Base-by-base conservation (phyloP, 2,329 filamentous ascomycete species). In the Alternaria alternata region DNA sequence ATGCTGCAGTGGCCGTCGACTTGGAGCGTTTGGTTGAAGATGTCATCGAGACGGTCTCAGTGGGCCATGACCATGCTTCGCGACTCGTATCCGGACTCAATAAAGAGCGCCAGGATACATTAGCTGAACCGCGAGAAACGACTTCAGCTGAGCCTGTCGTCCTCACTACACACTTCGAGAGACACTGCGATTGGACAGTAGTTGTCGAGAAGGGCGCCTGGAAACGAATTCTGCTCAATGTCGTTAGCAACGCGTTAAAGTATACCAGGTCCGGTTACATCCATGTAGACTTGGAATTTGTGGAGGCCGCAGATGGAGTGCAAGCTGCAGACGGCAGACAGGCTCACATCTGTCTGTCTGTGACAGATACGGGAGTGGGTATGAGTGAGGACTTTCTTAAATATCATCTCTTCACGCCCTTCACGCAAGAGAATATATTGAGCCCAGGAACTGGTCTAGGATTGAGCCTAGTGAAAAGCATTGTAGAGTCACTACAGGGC, bases 261-360 rank as follows among this genome's bases (percentile, higher is more conserved):
- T 73, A 66, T 38, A 70, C 67, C 1, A 38, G 60, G 6, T 53
- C 53, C 8, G 69, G 69, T 0, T 60, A 62, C 34, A 63, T 71
- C 16, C 47, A 61, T 24, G 59, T 72, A 8, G 42, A 44, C 9
- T 38, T 72, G 16, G 51, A 46, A 20, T 55, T 56, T 0, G 16
- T 51, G n/a, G 47, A 59, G 41, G 30, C 57, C 14, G 11, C 38
- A 24, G 44, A 43, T 8, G 32, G 39, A 9, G 14, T 47, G 16
- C 41, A 59, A 36, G 30, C 57, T 22, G 11, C 24, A n/a, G 38
- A 43, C 8, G 44, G 30, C 14, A 41, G 61, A 12, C 49, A 42
- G 16, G 59, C 62, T 2, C 59, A 57, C n/a, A 61, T 70, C n/a
- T 63, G 34, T 38, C 59, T 87, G n/a, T 62, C 61, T 20, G 68